A percentile compares a stretch with the other conserved stretches of the same genome.
These are phyloP conservation scores for Thecaphora thlaspeos DNA, from an alignment of 1,284 basidiomycete genomes.

Conservation along the genomic window DNA sequence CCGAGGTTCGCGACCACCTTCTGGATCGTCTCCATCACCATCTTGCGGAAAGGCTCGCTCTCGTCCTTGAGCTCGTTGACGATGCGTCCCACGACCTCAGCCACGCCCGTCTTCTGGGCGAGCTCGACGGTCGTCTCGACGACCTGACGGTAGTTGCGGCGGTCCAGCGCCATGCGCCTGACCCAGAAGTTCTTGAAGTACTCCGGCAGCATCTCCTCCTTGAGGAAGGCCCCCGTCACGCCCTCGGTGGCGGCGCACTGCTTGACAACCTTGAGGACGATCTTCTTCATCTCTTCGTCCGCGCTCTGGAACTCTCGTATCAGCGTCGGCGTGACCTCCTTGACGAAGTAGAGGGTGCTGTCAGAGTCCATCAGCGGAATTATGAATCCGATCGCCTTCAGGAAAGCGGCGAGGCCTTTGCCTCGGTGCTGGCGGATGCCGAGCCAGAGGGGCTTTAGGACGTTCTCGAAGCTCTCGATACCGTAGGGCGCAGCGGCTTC, in stretches of 20 bases:
- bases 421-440: conserved; percentile 97
- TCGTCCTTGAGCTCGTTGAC: conserved; percentile 88
- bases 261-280: conserved; percentile 97
- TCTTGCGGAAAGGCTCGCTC: conserved; percentile 91
- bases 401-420: conserved; percentile 94
- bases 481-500: conserved; percentile 98
- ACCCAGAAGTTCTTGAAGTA: conserved; percentile 99
- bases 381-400: conserved; percentile 99
- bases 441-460: conserved; percentile 95
- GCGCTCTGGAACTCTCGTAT: conserved; percentile 99
- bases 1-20: conserved; percentile 90
- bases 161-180: conserved; percentile 92
- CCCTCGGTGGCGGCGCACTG: conserved; percentile 93
- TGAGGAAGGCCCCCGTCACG: conserved; percentile 60
- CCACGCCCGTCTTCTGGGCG: conserved; percentile 91
- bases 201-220: conserved; percentile 96
- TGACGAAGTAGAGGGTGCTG: conserved; percentile 58
- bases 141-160: conserved; percentile 92
- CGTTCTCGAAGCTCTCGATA: conserved; percentile 98
- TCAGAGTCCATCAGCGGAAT: conserved; percentile 99
- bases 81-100: conserved; percentile 90
- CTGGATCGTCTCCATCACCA: conserved; percentile 99
- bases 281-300: conserved; percentile 99
- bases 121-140: conserved; percentile 98
- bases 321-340: conserved; percentile 60